A percentile compares a stretch with the other conserved stretches of the same genome.
These are phyloP conservation scores for Ampelocalamus luodianensis DNA, from an alignment of 176 grass and related monocot species.

Conservation along the genomic window DNA sequence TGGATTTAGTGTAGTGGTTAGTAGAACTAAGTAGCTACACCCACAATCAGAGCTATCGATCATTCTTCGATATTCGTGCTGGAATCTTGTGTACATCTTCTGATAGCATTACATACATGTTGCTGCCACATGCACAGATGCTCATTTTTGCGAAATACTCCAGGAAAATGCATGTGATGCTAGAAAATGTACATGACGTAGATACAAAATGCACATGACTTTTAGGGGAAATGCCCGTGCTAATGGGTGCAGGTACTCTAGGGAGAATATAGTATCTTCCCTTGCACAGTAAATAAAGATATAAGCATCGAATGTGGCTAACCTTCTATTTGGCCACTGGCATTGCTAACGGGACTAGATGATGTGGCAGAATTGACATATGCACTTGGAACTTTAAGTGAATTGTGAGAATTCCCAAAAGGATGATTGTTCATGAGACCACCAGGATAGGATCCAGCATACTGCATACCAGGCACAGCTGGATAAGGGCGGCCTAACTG, in stretches of 20 bases:
- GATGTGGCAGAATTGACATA: constrained; percentile 50
- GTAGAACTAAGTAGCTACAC: neutral
- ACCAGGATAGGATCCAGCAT: constrained; percentile 64
- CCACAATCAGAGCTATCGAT: neutral
- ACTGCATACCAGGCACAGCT: constrained; percentile 64
- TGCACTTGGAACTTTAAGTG: constrained; percentile 50
- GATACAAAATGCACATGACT: constrained; percentile 3
- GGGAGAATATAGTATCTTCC: neutral
- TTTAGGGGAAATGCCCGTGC: neutral
- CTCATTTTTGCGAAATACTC: neutral
- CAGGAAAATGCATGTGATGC: neutral
- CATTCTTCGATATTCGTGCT: neutral
- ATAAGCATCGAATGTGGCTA: constrained; percentile 20
- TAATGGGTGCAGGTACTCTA: neutral
- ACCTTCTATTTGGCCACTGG: constrained; percentile 69
- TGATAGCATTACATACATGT: neutral
- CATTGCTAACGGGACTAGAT: constrained; percentile 55
- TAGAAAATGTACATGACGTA: neutral
- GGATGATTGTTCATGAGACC: constrained; percentile 52
- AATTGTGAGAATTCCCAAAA: constrained; percentile 61
- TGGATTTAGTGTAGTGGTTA: constrained; percentile 10
- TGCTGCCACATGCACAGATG: neutral
- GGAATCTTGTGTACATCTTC: constrained; percentile 5
- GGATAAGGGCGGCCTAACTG: constrained; percentile 72
- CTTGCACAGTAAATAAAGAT: constrained; percentile 6